Evolutionary conservation across 306 rosid genomes (phyloP), one percentile per base, ranked within the genome.

Genomic region (Pterocarpus macrocarpus): DNA sequence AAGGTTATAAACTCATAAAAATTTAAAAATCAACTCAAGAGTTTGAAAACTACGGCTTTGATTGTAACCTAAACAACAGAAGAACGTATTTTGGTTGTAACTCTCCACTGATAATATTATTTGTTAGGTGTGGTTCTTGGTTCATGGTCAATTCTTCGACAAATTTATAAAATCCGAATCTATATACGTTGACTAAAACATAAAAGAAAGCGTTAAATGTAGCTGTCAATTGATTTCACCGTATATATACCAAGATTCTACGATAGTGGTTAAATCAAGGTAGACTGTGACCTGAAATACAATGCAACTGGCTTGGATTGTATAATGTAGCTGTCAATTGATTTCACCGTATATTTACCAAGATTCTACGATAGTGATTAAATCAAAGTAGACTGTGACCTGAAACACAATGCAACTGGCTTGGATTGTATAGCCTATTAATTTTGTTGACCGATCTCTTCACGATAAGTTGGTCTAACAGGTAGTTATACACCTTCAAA

Each of bases 161-260:
- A 64, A 38, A 36, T 13, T 38, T 7, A 7, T 58, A 45, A 58
- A 39, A 44, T 56, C 5, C 41, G 5, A 38, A 38, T 6, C 8
- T 5, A 8, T 4, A 43, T 43, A 43, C 8, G 47, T 5, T 5
- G 11, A 43, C 47, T 36, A 38, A 38, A 38, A 6, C 5, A 38
- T 8, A 43, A 43, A 38, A 4, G 41, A 44, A 13, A 44, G 30
- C 8, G 15, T 62, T 6, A 22, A 30, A 63, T 45, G 14, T n/a
- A 16, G 8, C 16, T 76, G 52, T 49, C 72, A 63, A 58, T 49
- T 76, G 80, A 76, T 70, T 16, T 76, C 52, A 64, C 64, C 80
- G 16, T 7, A 34, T 64, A 49, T 35, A 50, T 5, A 49, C 36
- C 47, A 38, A 76, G 47, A 61, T 75, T 44, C 33, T 38, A 62